Percentiles rank a stretch among this genome's conserved stretches.
Evolutionary conservation across 306 rosid genomes (phyloP).

Genomic region (Rosa multiflora): DNA sequence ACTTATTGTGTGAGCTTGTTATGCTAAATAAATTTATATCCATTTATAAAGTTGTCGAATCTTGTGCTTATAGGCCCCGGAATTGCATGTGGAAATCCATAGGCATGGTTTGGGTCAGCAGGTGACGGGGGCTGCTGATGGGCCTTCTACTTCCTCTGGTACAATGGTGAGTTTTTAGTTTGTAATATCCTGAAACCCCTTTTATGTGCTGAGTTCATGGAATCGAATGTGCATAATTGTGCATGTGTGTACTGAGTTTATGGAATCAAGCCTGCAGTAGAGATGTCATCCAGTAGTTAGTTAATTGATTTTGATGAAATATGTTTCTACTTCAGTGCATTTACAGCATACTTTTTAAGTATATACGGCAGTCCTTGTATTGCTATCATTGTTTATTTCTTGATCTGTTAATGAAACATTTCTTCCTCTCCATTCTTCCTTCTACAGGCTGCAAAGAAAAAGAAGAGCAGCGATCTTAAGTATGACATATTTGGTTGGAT

Average conservation of each 20-base stretch:
- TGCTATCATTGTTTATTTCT: background rate
- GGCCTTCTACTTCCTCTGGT: constrained; percentile 62
- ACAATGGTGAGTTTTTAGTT: constrained; percentile 47
- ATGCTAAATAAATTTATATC: background rate
- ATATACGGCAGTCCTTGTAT: background rate
- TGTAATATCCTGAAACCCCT: background rate
- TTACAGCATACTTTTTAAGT: background rate
- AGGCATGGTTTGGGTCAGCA: constrained; percentile 59
- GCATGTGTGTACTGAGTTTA: background rate
- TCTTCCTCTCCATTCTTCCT: background rate
- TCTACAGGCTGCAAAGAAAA: constrained; percentile 52
- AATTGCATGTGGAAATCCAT: constrained; percentile 63
- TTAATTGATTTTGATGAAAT: background rate
- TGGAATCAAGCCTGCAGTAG: background rate
- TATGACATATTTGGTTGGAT: constrained; percentile 80
- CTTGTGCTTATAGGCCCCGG: constrained; percentile 57
- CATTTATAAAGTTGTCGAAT: background rate
- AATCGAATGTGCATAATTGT: background rate
- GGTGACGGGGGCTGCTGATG: constrained; percentile 45
- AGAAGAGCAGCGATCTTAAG: constrained; percentile 54
- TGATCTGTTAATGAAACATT: background rate
- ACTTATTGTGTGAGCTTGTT: background rate
- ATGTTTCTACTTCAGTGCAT: background rate
- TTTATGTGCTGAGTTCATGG: background rate
- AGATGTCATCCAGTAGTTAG: background rate